Evolutionary conservation across 768 basidiomycete species (phyloP), one percentile per base, ranked within the genome.

Genomic region (Agrocybe chaxingu): DNA sequence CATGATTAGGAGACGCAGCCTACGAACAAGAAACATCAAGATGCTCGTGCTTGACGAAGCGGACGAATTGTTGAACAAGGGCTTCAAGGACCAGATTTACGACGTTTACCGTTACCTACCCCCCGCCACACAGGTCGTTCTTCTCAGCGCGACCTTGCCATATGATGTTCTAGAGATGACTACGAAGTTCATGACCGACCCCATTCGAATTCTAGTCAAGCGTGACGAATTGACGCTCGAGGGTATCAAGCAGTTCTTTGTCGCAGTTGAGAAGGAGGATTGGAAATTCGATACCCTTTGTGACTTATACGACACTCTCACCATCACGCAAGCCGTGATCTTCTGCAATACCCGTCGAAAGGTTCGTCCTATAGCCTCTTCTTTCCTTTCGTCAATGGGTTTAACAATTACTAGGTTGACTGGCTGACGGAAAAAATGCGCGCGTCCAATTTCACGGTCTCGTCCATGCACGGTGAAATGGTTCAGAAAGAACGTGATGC

Each of bases 351-450:
- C 94, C 11, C 81, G 92, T 61, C 80, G 95, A 75, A 98, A 98
- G 88, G 95, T 89, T 42, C 11, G 77, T 57, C 10, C 34, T 38
- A 3, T 29, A 24, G 29, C 24, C 24, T 13, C 34, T 33, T 11
- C 11, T n/a, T 34, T 34, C 5, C 3, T 35, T 3, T 35, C 39
- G 39, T 43, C 51, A 30, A 54, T 55, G 16, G 51, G 29, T 9
- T 11, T 32, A 37, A 50, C 31, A 13, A 35, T 30, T 58, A 29
- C 47, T 50, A 92, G 90, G 90, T 98, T 55, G 95, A 98, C 70
- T 98, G 94, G 94, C 67, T 99, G 59, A 98, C 96, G 51, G 94
- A 98, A 72, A 98, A 98, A 72, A 96, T 98, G 90, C 86, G 93
- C 49, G 83, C 85, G n/a, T 90, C 92, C n/a, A 94, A 98, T 69